phyloP scores from a whole-genome alignment of 2,329 filamentous ascomycete genomes.

The Cryphonectria parasitica region DNA sequence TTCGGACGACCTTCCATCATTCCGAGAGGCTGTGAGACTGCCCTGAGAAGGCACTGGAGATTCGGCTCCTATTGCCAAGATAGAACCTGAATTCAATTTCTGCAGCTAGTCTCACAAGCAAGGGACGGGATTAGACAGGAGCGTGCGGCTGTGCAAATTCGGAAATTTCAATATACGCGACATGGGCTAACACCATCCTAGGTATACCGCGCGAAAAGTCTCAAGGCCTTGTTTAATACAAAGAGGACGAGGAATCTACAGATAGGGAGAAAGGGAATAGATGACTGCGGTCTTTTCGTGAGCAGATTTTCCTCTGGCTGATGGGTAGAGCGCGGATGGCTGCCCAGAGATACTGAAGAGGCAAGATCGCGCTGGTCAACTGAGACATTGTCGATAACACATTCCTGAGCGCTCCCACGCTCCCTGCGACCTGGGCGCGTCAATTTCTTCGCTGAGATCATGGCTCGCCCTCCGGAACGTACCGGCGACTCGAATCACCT shows the following conservation, averaged over 20 bases:
- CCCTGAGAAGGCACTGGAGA: background rate
- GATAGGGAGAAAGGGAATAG: too few species aligned
- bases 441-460: conserved; percentile 4
- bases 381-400: background rate
- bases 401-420: background rate
- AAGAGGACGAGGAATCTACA: background rate
- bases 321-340: background rate
- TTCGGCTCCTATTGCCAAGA: background rate
- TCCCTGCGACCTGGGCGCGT: background rate
- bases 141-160: background rate
- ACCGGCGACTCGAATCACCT: background rate
- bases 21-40: background rate
- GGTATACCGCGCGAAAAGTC: background rate
- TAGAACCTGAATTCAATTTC: background rate
- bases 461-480: conserved; percentile 4
- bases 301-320: background rate
- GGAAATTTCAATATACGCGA: background rate
- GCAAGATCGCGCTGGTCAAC: background rate
- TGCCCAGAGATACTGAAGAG: background rate
- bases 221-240: background rate
- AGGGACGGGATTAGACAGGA: background rate
- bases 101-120: background rate
- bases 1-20: background rate
- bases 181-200: background rate
- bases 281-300: background rate